phyloP scores from a whole-genome alignment of 116 monocot species.

The Zostera marina region DNA sequence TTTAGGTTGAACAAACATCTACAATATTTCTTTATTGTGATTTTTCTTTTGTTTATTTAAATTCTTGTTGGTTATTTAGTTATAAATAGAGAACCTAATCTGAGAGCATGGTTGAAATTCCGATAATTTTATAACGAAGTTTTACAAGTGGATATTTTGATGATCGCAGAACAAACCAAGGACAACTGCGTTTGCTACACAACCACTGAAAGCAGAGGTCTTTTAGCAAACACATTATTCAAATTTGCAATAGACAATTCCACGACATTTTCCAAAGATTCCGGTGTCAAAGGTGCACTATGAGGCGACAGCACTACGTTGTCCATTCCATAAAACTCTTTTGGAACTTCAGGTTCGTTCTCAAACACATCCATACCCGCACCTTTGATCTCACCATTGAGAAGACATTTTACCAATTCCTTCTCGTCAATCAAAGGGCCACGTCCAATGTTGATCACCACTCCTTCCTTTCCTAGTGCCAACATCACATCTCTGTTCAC shows the following conservation, averaged over 20 bases:
- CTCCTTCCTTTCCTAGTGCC: slow-evolving; percentile 13
- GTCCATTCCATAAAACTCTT: slow-evolving; percentile 7
- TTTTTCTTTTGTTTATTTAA: no score
- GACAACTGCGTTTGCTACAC: no score
- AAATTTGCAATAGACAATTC: background rate
- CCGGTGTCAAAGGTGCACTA: slow-evolving; percentile 1
- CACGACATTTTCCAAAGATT: background rate
- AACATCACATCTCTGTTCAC: slow-evolving; percentile 9
- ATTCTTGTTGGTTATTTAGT: no score
- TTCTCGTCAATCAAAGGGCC: slow-evolving; percentile 12
- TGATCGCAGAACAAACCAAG: no score
- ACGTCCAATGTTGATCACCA: slow-evolving; percentile 12
- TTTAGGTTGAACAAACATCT: no score
- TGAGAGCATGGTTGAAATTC: no score
- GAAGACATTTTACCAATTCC: slow-evolving; percentile 11
- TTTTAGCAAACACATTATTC: background rate
- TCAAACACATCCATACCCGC: slow-evolving; percentile 19
- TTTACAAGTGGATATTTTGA: no score
- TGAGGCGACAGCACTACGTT: slow-evolving; percentile 16
- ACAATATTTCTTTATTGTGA: no score
- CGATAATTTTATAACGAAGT: no score
- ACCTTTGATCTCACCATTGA: slow-evolving; percentile 9
- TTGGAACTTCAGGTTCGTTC: slow-evolving; percentile 7
- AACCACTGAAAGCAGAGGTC: no score
- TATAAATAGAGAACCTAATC: no score